A percentile compares a stretch with the other conserved stretches of the same genome.
Conservation (phyloP, 495 filamentous ascomycete genomes). For the Penicillium flavigenum region DNA sequence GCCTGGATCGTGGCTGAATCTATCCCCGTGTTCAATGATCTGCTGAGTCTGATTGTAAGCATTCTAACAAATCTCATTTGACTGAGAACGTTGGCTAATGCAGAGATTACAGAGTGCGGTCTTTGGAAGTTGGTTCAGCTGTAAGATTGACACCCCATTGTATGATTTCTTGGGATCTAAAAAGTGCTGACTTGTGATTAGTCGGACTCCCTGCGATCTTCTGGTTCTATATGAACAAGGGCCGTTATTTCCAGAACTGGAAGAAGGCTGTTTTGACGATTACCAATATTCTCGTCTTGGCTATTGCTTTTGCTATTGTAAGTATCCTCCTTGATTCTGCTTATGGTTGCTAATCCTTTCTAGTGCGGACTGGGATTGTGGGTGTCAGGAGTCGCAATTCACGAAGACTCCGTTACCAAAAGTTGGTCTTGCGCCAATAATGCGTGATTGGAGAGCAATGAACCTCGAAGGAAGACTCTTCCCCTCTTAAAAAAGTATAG, state of each 20-base stretch:
- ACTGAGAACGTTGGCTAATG: conserved; percentile 10
- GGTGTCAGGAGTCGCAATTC: conserved; percentile 39
- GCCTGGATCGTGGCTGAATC: conserved; percentile 71
- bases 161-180: neutral
- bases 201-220: conserved; percentile 43
- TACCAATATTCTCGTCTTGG: conserved; percentile 35
- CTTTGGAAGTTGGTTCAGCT: conserved; percentile 46
- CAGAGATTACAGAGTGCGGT: conserved; percentile 30
- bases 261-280: conserved; percentile 36
- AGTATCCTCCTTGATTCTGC: conserved; percentile 9
- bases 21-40: conserved; percentile 69
- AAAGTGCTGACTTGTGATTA: conserved; percentile 11
- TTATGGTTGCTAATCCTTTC: conserved; percentile 5
- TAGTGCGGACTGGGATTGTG: conserved; percentile 45
- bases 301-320: conserved; percentile 38
- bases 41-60: conserved; percentile 54
- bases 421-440: conserved; percentile 44
- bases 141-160: conserved; percentile 17
- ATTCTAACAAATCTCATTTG: neutral
- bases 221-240: conserved; percentile 44
- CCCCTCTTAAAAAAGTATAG: neutral
- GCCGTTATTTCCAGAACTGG: conserved; percentile 29
- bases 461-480: neutral
- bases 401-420: conserved; percentile 26
- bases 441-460: conserved; percentile 14